phyloP scores from a whole-genome alignment of 2,329 filamentous ascomycete genomes.

The Fusarium austroafricanum region DNA sequence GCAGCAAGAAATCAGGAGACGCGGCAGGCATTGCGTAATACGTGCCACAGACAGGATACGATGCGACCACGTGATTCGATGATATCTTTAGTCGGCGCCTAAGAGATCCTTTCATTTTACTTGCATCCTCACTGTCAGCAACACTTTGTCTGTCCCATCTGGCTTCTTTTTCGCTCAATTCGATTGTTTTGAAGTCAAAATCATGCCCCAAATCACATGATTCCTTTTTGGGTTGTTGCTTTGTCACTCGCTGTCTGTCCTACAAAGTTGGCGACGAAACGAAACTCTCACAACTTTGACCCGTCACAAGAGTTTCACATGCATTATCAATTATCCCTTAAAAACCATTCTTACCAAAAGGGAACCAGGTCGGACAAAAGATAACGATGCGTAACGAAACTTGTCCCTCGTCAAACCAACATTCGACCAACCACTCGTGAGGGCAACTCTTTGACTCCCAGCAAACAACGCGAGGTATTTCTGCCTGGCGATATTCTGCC shows the following conservation, averaged over 20 bases:
- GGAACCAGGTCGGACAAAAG: fast-evolving
- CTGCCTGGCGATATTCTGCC: not conserved
- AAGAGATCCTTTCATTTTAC: conserved; percentile 14
- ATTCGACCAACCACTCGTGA: not conserved
- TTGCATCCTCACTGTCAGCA: not conserved
- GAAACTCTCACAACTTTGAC: not conserved
- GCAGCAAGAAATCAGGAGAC: too few species aligned
- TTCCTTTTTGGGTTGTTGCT: not conserved
- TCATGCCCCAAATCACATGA: not conserved
- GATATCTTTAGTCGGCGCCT: not conserved
- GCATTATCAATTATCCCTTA: too few species aligned
- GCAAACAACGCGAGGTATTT: too few species aligned
- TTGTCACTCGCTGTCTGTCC: not conserved
- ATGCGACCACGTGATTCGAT: conserved; percentile 12
- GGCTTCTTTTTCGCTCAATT: too few species aligned
- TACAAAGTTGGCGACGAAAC: conserved; percentile 1
- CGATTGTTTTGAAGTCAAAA: not conserved
- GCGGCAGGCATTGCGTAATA: conserved; percentile 38
- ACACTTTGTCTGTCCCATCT: not conserved
- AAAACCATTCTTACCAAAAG: not conserved
- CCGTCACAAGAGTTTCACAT: not conserved
- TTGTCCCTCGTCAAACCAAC: not conserved
- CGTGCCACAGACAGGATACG: not conserved
- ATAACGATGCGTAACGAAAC: conserved; percentile 2
- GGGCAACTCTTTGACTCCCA: too few species aligned